Base-by-base conservation (phyloP, 148 eudicot species). In the Cornus florida region DNA sequence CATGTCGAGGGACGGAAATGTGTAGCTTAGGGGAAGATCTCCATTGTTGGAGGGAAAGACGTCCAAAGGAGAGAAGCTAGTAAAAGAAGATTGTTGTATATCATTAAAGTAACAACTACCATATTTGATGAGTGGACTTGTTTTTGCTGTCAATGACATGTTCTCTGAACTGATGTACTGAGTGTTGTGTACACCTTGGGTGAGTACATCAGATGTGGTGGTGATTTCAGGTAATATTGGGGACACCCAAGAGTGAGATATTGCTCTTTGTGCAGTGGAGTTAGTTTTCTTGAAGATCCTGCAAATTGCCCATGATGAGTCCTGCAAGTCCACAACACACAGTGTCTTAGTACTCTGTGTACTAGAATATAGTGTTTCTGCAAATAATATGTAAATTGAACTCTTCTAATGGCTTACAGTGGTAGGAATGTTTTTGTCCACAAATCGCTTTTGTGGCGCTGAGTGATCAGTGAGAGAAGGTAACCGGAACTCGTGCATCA, bases 401-500 rank as follows among this genome's bases (percentile, higher is more conserved):
- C 43, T 66, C 62, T 33, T 20, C 14, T 50, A 82, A 78, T 39
- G 70, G 17, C 67, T 84, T 87, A 87, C 88, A 87, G 79, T 82
- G 67, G 85, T 75, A 72, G 93, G 92, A 75, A 88, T 78, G 69
- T n/a, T 82, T 84, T 82, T 92, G 78, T 90, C 89, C 28, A 85
- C 16, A 78, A 77, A 77, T 71, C 83, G 80, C 82, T 89, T 90
- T 9, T 90, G 76, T 14, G 89, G 77, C 19, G 67, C 33, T 0
- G 91, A 79, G 28, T 28, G 28, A 76, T 87, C 87, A 0, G 76
- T 67, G 50, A 84, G 78, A 41, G 95, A 88, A 83, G 98, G 98
- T 17, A 93, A 84, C n/a, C 97, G 91, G 74, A 93, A 95, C 93
- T 95, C 98, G 17, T 95, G 98, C 98, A 95, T 95, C 98, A 95